These are phyloP conservation scores for Schizophyllum commune DNA, from an alignment of 1,284 basidiomycete species.

Conservation along the genomic window DNA sequence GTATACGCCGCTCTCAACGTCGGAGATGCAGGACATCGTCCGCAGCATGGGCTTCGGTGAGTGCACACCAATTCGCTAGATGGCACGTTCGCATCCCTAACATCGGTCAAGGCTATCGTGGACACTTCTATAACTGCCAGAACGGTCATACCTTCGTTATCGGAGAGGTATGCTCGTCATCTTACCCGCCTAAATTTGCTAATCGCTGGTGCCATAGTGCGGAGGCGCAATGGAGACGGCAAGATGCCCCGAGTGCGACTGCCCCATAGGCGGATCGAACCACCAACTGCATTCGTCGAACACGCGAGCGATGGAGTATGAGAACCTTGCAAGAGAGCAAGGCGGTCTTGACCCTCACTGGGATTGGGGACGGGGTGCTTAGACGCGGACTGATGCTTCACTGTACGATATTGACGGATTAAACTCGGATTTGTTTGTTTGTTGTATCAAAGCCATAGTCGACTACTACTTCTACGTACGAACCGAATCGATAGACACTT, in stretches of 20 bases:
- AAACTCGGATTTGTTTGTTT: neutral
- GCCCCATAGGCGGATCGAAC: conserved; percentile 11
- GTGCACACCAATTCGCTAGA: conserved; percentile 8
- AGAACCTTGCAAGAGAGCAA: conserved; percentile 9
- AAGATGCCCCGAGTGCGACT: conserved; percentile 17
- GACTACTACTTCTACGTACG: too few relatives aligned
- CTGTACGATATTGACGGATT: neutral
- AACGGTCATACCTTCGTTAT: conserved; percentile 47
- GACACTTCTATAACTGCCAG: conserved; percentile 46
- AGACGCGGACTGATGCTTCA: neutral
- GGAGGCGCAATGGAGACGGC: conserved; percentile 14
- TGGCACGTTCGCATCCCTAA: neutral
- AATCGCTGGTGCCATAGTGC: conserved; percentile 7
- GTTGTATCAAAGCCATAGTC: neutral
- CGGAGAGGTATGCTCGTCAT: conserved; percentile 24
- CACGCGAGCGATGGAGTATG: conserved; percentile 10
- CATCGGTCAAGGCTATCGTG: conserved; percentile 27
- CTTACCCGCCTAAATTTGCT: too few relatives aligned
- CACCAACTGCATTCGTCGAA: conserved; percentile 12
- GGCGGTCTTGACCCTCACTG: conserved; percentile 10
- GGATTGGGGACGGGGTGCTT: conserved; percentile 9
- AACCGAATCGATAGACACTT: too few relatives aligned
- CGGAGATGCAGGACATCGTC: conserved; percentile 41
- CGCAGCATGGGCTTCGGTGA: conserved; percentile 37
- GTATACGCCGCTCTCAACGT: conserved; percentile 33